Percentiles rank a stretch among this genome's conserved stretches.
Conservation (phyloP, 305 asterid genomes). For the Solanum hybrid region DNA sequence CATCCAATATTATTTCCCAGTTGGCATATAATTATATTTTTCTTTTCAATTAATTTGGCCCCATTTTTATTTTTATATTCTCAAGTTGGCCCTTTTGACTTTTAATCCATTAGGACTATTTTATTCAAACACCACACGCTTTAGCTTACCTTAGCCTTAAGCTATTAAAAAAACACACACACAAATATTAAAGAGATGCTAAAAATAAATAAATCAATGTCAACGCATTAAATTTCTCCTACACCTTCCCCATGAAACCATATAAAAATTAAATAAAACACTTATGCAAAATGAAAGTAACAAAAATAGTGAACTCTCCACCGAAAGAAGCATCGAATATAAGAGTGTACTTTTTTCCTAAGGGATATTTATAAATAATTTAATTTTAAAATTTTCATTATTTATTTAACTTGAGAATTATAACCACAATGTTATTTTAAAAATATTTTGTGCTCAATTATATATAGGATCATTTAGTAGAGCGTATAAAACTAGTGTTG, state of each 20-base stretch:
- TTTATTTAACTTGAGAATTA: background rate
- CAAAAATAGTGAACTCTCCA: background rate
- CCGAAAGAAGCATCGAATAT: background rate
- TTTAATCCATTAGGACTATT: background rate
- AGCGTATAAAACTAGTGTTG: background rate
- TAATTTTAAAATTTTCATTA: background rate
- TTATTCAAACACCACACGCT: background rate
- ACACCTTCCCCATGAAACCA: background rate
- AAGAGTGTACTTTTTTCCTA: background rate
- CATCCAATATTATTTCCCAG: slow-evolving; percentile 1
- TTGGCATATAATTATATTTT: background rate
- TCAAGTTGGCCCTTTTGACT: slow-evolving; percentile 6
- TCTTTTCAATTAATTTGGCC: background rate
- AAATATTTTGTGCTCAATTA: background rate
- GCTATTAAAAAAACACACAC: background rate
- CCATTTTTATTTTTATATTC: background rate
- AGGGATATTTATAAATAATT: background rate
- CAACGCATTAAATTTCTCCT: background rate
- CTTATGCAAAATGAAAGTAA: background rate
- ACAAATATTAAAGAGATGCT: background rate
- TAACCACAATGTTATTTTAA: background rate
- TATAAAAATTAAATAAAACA: background rate
- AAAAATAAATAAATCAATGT: background rate
- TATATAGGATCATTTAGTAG: background rate
- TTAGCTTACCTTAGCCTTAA: background rate